Evolutionary conservation across 164 flowering plant species (phyloP).

Genomic region (Dillenia suffruticosa): DNA sequence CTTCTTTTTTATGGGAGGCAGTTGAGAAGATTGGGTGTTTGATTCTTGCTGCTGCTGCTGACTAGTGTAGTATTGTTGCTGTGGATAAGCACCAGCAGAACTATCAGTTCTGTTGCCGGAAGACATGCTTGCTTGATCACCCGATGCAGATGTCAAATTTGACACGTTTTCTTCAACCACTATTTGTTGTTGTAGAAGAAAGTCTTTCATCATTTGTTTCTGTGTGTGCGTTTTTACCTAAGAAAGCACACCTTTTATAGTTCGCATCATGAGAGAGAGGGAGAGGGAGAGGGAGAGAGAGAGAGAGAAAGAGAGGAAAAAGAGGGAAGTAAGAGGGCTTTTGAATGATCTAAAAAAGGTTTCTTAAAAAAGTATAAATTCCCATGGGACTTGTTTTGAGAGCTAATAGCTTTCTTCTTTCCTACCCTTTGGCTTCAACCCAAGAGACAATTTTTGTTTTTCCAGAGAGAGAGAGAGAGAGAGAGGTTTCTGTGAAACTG

Average conservation of each 20-base stretch:
- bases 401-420: constrained; percentile 10
- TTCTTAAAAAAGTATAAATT: too few species aligned
- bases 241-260: neutral
- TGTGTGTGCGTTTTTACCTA: neutral
- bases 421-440: constrained; percentile 30
- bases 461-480: constrained; percentile 12
- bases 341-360: too few species aligned
- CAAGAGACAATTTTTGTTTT: constrained; percentile 30
- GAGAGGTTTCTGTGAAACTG: neutral
- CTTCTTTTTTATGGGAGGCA: constrained; percentile 49
- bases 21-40: constrained; percentile 20
- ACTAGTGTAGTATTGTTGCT: constrained; percentile 12
- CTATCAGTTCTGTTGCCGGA: constrained; percentile 42
- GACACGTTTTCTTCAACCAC: constrained; percentile 66
- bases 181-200: constrained; percentile 27
- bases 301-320: constrained; percentile 9
- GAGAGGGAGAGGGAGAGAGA: constrained; percentile 1
- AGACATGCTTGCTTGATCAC: constrained; percentile 59
- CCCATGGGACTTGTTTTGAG: neutral
- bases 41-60: neutral
- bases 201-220: constrained; percentile 40
- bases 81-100: constrained; percentile 20
- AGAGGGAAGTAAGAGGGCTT: constrained; percentile 4
- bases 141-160: constrained; percentile 72
- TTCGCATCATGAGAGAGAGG: constrained; percentile 21